Evolutionary conservation across 192 early-diverging fungal species (phyloP).

Genomic region (Podochytrium sp.): DNA sequence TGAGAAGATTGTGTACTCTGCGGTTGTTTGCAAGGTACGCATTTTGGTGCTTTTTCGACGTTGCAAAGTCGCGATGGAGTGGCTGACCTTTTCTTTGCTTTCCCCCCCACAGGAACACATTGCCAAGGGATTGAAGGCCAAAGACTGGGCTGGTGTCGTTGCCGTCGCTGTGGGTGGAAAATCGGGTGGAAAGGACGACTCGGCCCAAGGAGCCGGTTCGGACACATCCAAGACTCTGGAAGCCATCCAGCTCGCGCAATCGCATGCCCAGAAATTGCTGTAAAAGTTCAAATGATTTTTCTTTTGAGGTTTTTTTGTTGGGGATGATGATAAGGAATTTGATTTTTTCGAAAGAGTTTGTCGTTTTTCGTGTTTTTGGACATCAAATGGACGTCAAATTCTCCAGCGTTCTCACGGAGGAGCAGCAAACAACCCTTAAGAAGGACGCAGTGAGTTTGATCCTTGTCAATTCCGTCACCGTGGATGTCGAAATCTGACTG

Average conservation of each 20-base stretch:
- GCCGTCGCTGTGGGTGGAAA: constrained; percentile 84
- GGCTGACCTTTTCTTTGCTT: background rate
- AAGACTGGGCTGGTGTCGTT: constrained; percentile 90
- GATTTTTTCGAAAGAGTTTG: background rate
- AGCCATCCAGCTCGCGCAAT: constrained; percentile 73
- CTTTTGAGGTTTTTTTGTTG: background rate
- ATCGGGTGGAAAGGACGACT: constrained; percentile 92
- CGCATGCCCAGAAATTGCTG: constrained; percentile 68
- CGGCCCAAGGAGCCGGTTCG: constrained; percentile 88
- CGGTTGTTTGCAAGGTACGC: constrained; percentile 75
- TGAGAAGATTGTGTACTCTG: constrained; percentile 78
- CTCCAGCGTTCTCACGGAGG: constrained; percentile 7
- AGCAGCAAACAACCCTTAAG: background rate
- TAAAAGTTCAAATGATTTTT: constrained; percentile 3
- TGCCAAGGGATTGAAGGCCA: constrained; percentile 82
- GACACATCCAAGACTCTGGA: constrained; percentile 68
- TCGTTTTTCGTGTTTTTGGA: background rate
- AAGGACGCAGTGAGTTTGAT: constrained; percentile 5
- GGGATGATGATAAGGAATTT: background rate
- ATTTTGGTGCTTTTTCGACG: background rate
- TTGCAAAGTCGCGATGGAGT: background rate
- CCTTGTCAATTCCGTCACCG: background rate
- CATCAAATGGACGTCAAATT: constrained; percentile 6
- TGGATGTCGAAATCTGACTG: background rate
- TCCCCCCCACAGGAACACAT: constrained; percentile 45